Evolutionary conservation across 345 rosid genomes (phyloP).

Genomic region (Pistacia integerrima): DNA sequence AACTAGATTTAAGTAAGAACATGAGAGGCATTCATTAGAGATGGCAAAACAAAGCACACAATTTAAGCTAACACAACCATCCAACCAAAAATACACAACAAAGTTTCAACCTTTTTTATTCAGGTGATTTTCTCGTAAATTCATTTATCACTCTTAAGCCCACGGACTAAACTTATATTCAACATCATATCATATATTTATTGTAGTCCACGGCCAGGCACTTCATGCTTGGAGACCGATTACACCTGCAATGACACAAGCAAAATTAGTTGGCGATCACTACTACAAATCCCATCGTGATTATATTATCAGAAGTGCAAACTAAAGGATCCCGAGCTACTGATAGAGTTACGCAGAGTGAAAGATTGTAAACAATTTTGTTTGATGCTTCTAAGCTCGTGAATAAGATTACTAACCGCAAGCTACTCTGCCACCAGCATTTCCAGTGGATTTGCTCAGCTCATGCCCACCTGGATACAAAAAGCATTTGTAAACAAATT

Average conservation of each 20-base stretch:
- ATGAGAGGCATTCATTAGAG: background rate
- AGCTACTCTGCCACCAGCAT: slow-evolving; percentile 90
- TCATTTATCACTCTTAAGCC: background rate
- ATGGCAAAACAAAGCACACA: background rate
- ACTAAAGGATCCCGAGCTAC: background rate
- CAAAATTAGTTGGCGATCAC: background rate
- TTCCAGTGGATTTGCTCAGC: slow-evolving; percentile 85
- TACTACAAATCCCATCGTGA: background rate
- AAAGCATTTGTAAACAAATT: background rate
- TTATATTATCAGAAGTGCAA: background rate
- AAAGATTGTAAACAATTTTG: background rate
- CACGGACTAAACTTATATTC: background rate
- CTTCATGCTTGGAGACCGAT: slow-evolving; percentile 60
- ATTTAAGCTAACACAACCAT: background rate
- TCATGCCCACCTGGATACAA: slow-evolving; percentile 80
- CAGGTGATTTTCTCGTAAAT: background rate
- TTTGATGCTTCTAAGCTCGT: background rate
- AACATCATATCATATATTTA: slow-evolving; percentile 2
- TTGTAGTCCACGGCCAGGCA: background rate
- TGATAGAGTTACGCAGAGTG: background rate
- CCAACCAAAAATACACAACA: slow-evolving; percentile 17
- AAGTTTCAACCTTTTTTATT: slow-evolving; percentile 9
- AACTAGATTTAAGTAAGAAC: background rate
- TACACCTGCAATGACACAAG: slow-evolving; percentile 38
- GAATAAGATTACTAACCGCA: slow-evolving; percentile 57